Evolutionary conservation across 495 filamentous ascomycete species (phyloP), one percentile per base, ranked within the genome.

Genomic region (Penicillium odoratum): DNA sequence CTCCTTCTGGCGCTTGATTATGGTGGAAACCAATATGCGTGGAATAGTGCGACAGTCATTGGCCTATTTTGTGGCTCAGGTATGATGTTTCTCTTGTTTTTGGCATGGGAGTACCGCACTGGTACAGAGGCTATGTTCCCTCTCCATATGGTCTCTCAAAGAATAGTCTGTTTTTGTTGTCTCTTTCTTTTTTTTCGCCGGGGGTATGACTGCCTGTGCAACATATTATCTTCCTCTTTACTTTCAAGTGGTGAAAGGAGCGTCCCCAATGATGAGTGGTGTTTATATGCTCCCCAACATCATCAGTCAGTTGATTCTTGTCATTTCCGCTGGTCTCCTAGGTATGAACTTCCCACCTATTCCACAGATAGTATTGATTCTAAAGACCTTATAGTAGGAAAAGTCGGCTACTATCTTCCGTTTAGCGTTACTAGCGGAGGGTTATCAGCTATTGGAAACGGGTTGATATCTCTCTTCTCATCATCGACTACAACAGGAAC

Each of bases 101-200:
- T 78, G 0, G 16, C 59, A 5, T 83, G 78, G 81, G 77, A 83
- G 29, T 63, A 60, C 25, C 63, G 59, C 21, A 68, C 72, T 49
- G 80, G 81, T 0, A 74, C 80, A 7, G 62, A 64, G 0, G 84
- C 83, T 0, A 75, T 84, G 74, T 72, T 86, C 29, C 80, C 82
- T 15, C 58, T 68, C 0, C 57, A 64, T 0, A 68, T 79, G 60
- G 15, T 76, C 16, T 43, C 59, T 5, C 48, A 68, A 53, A 56
- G 67, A 31, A 63, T 60, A 11, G 68, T 79, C 0, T 74, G 66
- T 66, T 61, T 58, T 3, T 64, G 65, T 38, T 72, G 69, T 50
- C 6, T 74, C 40, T 53, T 63, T 31, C 52, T 59, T 40, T 60
- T 30, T 26, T 26, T 3, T 11, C 62, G 3, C n/a, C n/a, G 62